phyloP scores from a whole-genome alignment of 2,329 filamentous ascomycete species.

The Claviceps africana region DNA sequence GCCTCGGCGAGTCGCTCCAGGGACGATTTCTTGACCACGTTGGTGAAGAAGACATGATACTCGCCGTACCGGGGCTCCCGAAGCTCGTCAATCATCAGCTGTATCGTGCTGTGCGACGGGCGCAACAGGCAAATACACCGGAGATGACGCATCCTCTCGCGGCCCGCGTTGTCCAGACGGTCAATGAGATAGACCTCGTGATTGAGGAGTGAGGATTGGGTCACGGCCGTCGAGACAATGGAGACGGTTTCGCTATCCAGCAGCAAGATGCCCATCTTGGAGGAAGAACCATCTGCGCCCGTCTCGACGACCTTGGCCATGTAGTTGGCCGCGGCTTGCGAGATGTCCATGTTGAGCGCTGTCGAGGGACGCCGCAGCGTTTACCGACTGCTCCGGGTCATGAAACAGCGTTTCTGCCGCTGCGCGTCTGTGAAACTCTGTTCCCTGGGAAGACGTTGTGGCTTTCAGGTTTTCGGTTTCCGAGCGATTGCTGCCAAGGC shows the following conservation, averaged over 20 bases:
- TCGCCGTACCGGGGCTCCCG: slow-evolving; percentile 95
- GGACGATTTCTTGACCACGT: slow-evolving; percentile 91
- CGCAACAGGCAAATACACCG: slow-evolving; percentile 87
- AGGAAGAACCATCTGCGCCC: slow-evolving; percentile 55
- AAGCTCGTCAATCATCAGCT: slow-evolving; percentile 87
- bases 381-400: not conserved
- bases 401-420: not conserved
- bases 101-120: slow-evolving; percentile 82
- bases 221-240: slow-evolving; percentile 88
- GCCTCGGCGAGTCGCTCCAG: slow-evolving; percentile 89
- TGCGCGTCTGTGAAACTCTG: not conserved
- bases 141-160: slow-evolving; percentile 97
- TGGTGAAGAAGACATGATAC: slow-evolving; percentile 95
- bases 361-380: not conserved
- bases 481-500: too few relatives aligned
- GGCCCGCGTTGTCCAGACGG: slow-evolving; percentile 73
- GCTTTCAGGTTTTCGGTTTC: too few relatives aligned
- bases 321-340: slow-evolving; percentile 85
- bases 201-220: slow-evolving; percentile 84
- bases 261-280: slow-evolving; percentile 97
- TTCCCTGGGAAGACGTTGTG: too few relatives aligned
- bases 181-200: slow-evolving; percentile 98
- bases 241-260: slow-evolving; percentile 87
- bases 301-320: slow-evolving; percentile 85
- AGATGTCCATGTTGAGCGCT: slow-evolving; percentile 61